Evolutionary conservation across 2,329 filamentous ascomycete species (phyloP), one percentile per base, ranked within the genome.

Genomic region (Penicillium olsonii): DNA sequence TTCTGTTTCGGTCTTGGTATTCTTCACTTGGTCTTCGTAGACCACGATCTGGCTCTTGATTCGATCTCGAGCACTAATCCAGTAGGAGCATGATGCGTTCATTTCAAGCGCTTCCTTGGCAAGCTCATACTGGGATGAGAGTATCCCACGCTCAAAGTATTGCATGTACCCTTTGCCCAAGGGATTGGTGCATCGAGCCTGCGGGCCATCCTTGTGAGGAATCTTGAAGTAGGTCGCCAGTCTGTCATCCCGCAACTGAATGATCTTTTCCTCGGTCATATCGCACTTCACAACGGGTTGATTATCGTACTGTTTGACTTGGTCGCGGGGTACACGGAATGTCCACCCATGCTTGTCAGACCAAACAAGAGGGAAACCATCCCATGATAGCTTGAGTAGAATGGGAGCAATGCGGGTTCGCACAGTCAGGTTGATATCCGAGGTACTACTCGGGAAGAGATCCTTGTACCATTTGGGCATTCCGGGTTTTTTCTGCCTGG

Each of bases 21-120:
- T 53, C 42, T 60, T 54, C 40, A 74, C 55, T 55, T 95, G 85
- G 27, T 85, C 78, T 51, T 91, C 80, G 66, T 95, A 96, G 1
- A 99, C 88, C 2, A 95, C 92, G 80, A 97, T 89, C 65, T 99
- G 94, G n/a, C 87, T 88, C 79, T 77, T 92, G 71, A 99, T 99
- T 42, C 94, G 81, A 65, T 96, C 90, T 54, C 94, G 83, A 14
- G 94, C 92, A 63, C 90, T 96, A 61, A 99, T 97, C 94, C 95
- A 99, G 71, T 99, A 99, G 0, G 92, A 97, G 68, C 95, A 99
- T 0, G 91, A 96, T 0, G 94, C 91, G 62, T 99, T 99, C 94
- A 99, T 99, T 61, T 97, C 88, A 37, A 99, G 76, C 0, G 95
- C 94, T 68, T 96, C 91, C 65, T 95, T 97, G 0, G 94, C 94